Conservation (phyloP, 495 filamentous ascomycete species). For the Pseudoneurospora amorphoporcata region DNA sequence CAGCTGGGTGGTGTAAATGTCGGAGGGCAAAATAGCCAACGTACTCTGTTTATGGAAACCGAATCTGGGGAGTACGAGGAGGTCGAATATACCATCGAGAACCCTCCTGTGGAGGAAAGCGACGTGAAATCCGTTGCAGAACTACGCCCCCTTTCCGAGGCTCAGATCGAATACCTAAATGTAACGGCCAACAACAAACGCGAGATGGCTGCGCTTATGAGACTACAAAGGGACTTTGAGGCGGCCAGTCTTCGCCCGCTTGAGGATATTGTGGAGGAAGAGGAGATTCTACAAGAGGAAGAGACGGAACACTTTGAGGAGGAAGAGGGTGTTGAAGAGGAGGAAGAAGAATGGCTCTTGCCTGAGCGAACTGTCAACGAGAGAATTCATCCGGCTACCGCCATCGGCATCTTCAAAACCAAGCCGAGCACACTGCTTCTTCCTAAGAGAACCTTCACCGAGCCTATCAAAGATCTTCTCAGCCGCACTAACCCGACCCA, state of each 20-base stretch:
- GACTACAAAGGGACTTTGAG: conserved; percentile 43
- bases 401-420: conserved; percentile 52
- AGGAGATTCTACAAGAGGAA: conserved; percentile 23
- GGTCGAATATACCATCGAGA: conserved; percentile 34
- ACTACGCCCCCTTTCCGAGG: conserved; percentile 1
- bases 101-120: conserved; percentile 6
- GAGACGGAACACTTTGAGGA: conserved; percentile 21
- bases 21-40: conserved; percentile 2
- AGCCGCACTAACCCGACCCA: conserved; percentile 60
- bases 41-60: conserved; percentile 43
- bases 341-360: background rate
- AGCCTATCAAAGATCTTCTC: conserved; percentile 57
- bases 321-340: conserved; percentile 24
- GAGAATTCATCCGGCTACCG: conserved; percentile 57
- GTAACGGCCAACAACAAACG: conserved; percentile 37
- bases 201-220: conserved; percentile 40
- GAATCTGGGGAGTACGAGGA: conserved; percentile 51
- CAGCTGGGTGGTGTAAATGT: conserved; percentile 10
- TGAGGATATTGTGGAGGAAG: conserved; percentile 40
- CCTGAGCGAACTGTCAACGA: background rate
- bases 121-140: background rate
- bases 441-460: conserved; percentile 53
- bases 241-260: conserved; percentile 34
- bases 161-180: conserved; percentile 27
- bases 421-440: conserved; percentile 59